Conservation (phyloP, 495 filamentous ascomycete genomes). For the Penicillium bovifimosum region DNA sequence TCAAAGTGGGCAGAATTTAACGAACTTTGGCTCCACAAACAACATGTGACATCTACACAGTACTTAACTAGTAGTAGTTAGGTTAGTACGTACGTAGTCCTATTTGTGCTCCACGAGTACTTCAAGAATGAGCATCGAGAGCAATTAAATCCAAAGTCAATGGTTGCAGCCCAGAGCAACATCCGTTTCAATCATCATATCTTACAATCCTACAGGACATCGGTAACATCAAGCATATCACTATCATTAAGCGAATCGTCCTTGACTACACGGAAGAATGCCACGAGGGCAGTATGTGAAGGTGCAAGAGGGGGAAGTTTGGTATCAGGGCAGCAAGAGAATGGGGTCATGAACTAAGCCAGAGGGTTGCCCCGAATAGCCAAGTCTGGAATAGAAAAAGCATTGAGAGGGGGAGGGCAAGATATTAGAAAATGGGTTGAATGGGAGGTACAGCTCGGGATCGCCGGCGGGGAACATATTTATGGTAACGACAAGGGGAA, state of each 20-base stretch:
- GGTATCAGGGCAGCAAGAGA: background rate
- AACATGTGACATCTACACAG: too few species aligned
- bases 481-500: constrained; percentile 27
- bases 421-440: constrained; percentile 18
- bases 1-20: background rate
- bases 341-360: background rate
- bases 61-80: too few species aligned
- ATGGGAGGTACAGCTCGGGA: constrained; percentile 12
- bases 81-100: too few species aligned
- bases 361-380: background rate
- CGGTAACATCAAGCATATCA: constrained; percentile 5
- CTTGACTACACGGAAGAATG: constrained; percentile 1
- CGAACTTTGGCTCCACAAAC: too few species aligned
- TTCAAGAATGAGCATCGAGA: too few species aligned
- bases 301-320: background rate
- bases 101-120: too few species aligned
- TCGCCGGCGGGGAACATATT: constrained; percentile 27
- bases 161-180: background rate
- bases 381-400: constrained; percentile 1
- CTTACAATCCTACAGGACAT: background rate
- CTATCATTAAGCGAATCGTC: constrained; percentile 6
- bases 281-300: background rate
- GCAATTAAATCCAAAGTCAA: too few species aligned
- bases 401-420: constrained; percentile 1
- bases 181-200: background rate